These are phyloP conservation scores for Penicillium ucsense DNA, from an alignment of 495 filamentous ascomycete genomes.

Conservation along the genomic window DNA sequence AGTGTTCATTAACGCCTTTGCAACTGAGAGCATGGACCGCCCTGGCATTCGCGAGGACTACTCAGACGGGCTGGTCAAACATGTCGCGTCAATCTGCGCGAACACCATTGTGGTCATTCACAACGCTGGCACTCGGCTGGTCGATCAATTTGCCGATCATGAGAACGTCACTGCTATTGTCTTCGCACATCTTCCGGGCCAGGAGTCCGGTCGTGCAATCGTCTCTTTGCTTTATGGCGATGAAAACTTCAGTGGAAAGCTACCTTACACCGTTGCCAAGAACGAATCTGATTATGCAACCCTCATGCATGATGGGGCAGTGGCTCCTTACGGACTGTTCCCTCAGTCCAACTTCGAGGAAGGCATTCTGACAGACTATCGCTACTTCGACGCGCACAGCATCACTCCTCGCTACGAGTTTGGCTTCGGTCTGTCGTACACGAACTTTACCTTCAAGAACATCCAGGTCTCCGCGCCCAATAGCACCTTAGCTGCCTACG, in stretches of 20 bases:
- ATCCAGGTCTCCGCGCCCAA: conserved; percentile 30
- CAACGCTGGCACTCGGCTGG: conserved; percentile 27
- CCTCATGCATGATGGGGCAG: conserved; percentile 31
- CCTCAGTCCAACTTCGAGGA: conserved; percentile 46
- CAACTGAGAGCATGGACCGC: conserved; percentile 40
- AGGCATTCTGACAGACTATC: conserved; percentile 60
- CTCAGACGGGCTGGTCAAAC: conserved; percentile 45
- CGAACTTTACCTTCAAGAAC: conserved; percentile 8
- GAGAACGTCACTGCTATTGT: conserved; percentile 61
- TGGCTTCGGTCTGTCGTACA: conserved; percentile 24
- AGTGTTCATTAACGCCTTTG: conserved; percentile 54
- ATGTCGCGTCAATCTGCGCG: conserved; percentile 43
- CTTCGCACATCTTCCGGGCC: conserved; percentile 64
- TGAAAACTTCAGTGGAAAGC: conserved; percentile 51
- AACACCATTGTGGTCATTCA: conserved; percentile 45
- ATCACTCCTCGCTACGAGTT: conserved; percentile 60
- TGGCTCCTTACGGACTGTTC: conserved; percentile 25
- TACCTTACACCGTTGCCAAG: conserved; percentile 75
- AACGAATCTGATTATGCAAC: conserved; percentile 51
- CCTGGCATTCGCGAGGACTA: conserved; percentile 17
- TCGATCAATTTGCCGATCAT: conserved; percentile 33
- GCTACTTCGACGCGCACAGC: conserved; percentile 46
- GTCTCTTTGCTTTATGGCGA: conserved; percentile 64
- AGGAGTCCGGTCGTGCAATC: conserved; percentile 66
- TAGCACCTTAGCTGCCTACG: conserved; percentile 38